These are phyloP conservation scores for Neurospora sp. DNA, from an alignment of 495 filamentous ascomycete species.

Conservation along the genomic window DNA sequence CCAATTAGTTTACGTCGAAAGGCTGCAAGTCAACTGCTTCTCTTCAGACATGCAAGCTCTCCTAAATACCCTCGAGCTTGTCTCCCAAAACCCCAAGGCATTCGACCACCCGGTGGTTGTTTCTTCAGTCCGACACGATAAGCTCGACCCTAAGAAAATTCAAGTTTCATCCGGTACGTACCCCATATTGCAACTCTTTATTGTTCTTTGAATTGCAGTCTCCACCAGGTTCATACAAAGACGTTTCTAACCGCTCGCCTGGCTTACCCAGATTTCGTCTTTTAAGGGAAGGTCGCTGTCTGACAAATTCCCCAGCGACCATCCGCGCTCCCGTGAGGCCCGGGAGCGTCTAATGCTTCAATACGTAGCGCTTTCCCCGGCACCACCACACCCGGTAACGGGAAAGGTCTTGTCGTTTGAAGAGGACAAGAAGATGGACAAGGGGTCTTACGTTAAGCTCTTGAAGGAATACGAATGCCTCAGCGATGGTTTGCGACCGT, in stretches of 20 bases:
- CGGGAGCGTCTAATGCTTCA: not conserved
- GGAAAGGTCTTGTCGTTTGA: not conserved
- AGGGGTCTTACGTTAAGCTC: not conserved
- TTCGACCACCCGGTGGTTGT: not conserved
- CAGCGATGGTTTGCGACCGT: too few species aligned
- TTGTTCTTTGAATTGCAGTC: too few species aligned
- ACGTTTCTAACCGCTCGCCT: not conserved
- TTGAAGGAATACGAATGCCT: not conserved
- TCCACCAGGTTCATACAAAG: too few species aligned
- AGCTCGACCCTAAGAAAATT: not conserved
- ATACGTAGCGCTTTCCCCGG: not conserved
- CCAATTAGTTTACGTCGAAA: too few species aligned
- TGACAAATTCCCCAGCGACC: not conserved
- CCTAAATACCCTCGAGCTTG: too few species aligned
- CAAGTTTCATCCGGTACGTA: not conserved
- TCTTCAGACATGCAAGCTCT: too few species aligned
- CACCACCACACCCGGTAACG: not conserved
- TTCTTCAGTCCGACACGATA: not conserved
- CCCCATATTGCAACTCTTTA: not conserved
- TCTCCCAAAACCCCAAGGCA: not conserved
- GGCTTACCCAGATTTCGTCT: not conserved
- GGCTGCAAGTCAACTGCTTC: too few species aligned
- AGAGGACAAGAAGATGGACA: not conserved
- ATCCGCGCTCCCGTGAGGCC: not conserved
- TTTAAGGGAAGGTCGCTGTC: not conserved